phyloP scores from a whole-genome alignment of 306 rosid genomes.

The Gastrolobium villosum region DNA sequence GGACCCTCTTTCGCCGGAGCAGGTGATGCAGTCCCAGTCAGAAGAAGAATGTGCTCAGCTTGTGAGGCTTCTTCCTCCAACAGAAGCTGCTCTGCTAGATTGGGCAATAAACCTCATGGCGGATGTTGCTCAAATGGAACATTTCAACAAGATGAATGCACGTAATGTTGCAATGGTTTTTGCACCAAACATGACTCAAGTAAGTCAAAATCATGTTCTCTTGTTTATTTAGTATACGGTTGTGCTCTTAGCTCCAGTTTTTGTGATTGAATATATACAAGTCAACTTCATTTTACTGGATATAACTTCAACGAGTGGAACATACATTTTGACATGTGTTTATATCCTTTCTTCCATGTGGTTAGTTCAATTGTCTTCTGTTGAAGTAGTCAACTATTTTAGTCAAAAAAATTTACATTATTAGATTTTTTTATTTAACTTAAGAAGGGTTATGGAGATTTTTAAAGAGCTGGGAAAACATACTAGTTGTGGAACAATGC shows the following conservation, averaged over 20 bases:
- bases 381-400: slow-evolving; percentile 8
- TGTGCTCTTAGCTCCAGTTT: slow-evolving; percentile 11
- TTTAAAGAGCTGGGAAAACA: slow-evolving; percentile 14
- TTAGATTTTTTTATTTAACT: neutral
- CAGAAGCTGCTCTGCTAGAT: slow-evolving; percentile 91
- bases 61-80: slow-evolving; percentile 83
- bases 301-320: neutral
- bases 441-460: slow-evolving; percentile 8
- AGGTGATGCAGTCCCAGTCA: slow-evolving; percentile 92
- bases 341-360: slow-evolving; percentile 26
- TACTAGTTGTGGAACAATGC: neutral
- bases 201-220: slow-evolving; percentile 58
- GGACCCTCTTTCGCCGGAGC: slow-evolving; percentile 95
- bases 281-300: slow-evolving; percentile 30
- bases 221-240: neutral
- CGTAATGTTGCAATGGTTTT: slow-evolving; percentile 99
- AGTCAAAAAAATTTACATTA: neutral
- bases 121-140: slow-evolving; percentile 90
- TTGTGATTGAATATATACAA: slow-evolving; percentile 29
- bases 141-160: slow-evolving; percentile 96
- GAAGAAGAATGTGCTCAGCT: slow-evolving; percentile 93
- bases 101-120: slow-evolving; percentile 99
- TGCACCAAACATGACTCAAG: slow-evolving; percentile 99
- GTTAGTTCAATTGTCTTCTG: slow-evolving; percentile 22
- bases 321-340: slow-evolving; percentile 28